Evolutionary conservation across 2,329 filamentous ascomycete species (phyloP), one percentile per base, ranked within the genome.

Genomic region (Macrophomina pseudophaseolina): DNA sequence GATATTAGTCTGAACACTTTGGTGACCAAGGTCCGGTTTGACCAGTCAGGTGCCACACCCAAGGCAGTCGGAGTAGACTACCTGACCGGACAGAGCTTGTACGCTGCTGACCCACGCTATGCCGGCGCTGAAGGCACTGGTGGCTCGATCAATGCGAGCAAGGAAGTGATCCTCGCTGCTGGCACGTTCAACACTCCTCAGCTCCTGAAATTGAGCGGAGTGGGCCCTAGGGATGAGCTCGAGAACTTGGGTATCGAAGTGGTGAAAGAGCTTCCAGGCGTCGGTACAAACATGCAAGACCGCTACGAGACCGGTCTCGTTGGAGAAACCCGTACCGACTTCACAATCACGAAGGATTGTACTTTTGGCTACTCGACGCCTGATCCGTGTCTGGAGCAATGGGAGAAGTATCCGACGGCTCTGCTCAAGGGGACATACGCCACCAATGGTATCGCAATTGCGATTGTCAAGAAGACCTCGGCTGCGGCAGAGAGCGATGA

Each of bases 11-110:
- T 84, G 2, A 90, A 90, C 77, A 87, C 84, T 42, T 79, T 91
- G 58, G 91, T 86, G 68, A 89, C 90, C 56, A 89, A 89, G 75
- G 78, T 93, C 75, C 80, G 81, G 38, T 90, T 89, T 69, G 88
- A 90, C 48, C 85, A 88, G 3, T 87, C 87, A 73, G 49, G 40
- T 33, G 11, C 28, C n/a, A 54, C 16, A 23, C 63, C 63, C 14
- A 89, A 72, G 40, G 80, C 80, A 1, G 78, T 74, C n/a, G 80
- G 80, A 65, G 80, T 82, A 7, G 77, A 81, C 68, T 82, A 79
- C 69, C 75, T 80, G 56, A 74, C 78, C 14, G 80, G 80, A 11
- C 69, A 72, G 56, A 72, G 73, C 32, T 69, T 81, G 9, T 82
- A 81, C 70, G 70, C 73, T 28, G 80, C 80, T 4, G 76, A 78